Evolutionary conservation across 2,329 filamentous ascomycete genomes (phyloP).

Genomic region (Ceratocystis destructans): DNA sequence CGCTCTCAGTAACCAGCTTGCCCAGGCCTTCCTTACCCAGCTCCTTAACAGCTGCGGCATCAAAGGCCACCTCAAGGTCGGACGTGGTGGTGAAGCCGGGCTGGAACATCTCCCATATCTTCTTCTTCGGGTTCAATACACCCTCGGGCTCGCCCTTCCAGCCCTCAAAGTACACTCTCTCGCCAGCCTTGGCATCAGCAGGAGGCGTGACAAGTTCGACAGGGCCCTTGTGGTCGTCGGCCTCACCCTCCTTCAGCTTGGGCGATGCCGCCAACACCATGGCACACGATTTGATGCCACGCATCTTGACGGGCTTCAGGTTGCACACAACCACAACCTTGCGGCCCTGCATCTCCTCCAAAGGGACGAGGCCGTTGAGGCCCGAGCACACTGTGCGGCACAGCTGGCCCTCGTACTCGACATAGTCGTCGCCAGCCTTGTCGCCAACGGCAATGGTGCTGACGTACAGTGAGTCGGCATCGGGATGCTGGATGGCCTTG

Average conservation of each 20-base stretch:
- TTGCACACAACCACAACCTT: slow-evolving; percentile 95
- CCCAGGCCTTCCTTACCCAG: slow-evolving; percentile 55
- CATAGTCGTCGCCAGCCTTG: slow-evolving; percentile 73
- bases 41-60: slow-evolving; percentile 62
- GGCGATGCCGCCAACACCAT: slow-evolving; percentile 96
- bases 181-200: slow-evolving; percentile 62
- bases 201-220: slow-evolving; percentile 87
- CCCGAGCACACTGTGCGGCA: slow-evolving; percentile 95
- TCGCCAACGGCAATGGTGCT: slow-evolving; percentile 94
- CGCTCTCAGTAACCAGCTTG: slow-evolving; percentile 60
- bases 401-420: slow-evolving; percentile 79
- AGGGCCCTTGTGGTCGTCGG: slow-evolving; percentile 71
- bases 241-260: slow-evolving; percentile 65
- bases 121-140: slow-evolving; percentile 97
- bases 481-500: slow-evolving; percentile 88
- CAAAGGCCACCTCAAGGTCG: slow-evolving; percentile 69
- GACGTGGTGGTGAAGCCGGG: slow-evolving; percentile 88
- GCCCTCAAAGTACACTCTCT: slow-evolving; percentile 84
- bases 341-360: slow-evolving; percentile 92
- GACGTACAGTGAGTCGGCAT: slow-evolving; percentile 90
- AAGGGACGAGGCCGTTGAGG: slow-evolving; percentile 78
- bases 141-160: slow-evolving; percentile 89
- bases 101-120: slow-evolving; percentile 95
- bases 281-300: slow-evolving; percentile 60
- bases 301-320: slow-evolving; percentile 98